These are phyloP conservation scores for Phyllosticta paracitricarpa DNA, from an alignment of 2,329 filamentous ascomycete species.

Conservation along the genomic window DNA sequence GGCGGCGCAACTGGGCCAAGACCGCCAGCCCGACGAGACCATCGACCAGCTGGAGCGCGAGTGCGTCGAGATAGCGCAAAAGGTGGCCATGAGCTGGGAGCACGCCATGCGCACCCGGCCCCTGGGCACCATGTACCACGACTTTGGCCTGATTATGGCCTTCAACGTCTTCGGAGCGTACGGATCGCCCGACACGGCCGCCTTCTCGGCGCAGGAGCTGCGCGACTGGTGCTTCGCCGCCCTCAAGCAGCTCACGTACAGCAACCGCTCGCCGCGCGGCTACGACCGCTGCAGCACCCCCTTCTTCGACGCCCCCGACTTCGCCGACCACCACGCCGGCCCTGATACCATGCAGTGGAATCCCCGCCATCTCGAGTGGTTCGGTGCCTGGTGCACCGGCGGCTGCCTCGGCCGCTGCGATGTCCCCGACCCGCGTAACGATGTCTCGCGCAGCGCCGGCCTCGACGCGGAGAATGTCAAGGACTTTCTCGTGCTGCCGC, in stretches of 20 bases:
- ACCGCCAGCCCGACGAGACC: not conserved
- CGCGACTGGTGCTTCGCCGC: not conserved
- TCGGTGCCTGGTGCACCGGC: slow-evolving; percentile 1
- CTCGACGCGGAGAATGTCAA: not conserved
- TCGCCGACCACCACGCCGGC: not conserved
- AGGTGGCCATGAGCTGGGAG: slow-evolving; percentile 3
- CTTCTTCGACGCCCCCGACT: not conserved
- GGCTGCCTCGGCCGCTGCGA: not conserved
- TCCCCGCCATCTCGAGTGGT: not conserved
- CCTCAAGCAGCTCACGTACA: not conserved
- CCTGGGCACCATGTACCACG: slow-evolving; percentile 7
- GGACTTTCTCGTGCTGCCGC: slow-evolving; percentile 1
- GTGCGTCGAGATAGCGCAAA: not conserved
- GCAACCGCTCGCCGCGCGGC: not conserved
- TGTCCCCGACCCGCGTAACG: not conserved
- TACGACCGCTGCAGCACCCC: not conserved
- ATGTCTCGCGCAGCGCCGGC: not conserved
- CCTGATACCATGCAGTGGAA: not conserved
- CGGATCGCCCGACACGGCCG: not conserved
- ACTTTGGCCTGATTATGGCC: slow-evolving; percentile 8
- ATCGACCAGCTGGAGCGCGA: not conserved
- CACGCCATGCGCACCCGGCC: slow-evolving; percentile 1
- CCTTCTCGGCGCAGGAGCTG: not conserved
- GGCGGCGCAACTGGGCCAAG: not conserved
- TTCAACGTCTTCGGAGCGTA: not conserved